phyloP scores from a whole-genome alignment of 306 rosid species.

The Bauhinia variegata region DNA sequence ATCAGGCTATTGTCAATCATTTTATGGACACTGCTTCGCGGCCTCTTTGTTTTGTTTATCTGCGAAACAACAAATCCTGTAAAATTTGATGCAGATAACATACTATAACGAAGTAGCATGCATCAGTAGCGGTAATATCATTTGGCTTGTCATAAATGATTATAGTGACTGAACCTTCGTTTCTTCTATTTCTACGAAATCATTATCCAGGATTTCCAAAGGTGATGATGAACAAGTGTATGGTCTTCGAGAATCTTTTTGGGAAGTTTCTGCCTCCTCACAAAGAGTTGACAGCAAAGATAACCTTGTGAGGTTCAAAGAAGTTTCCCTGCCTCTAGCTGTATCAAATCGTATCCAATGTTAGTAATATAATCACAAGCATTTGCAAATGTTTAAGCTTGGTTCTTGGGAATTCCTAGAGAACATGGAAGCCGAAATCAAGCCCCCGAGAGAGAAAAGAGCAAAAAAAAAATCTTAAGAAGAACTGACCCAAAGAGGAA shows the following conservation, averaged over 20 bases:
- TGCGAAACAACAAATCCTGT: slow-evolving; percentile 37
- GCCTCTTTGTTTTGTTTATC: slow-evolving; percentile 50
- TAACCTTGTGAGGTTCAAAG: slow-evolving; percentile 53
- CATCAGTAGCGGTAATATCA: background rate
- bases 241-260: slow-evolving; percentile 56
- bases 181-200: slow-evolving; percentile 54
- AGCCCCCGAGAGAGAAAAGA: no score
- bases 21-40: slow-evolving; percentile 37
- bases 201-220: slow-evolving; percentile 48
- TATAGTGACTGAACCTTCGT: slow-evolving; percentile 44
- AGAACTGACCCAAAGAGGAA: slow-evolving; percentile 62
- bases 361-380: no score
- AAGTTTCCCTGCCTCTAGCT: slow-evolving; percentile 68
- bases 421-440: background rate
- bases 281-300: slow-evolving; percentile 57
- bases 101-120: background rate
- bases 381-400: no score
- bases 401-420: no score
- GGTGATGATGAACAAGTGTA: slow-evolving; percentile 51
- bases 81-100: slow-evolving; percentile 21
- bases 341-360: slow-evolving; percentile 32
- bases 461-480: no score
- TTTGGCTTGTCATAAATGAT: slow-evolving; percentile 2
- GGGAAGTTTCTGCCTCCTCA: slow-evolving; percentile 62
- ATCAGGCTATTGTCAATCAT: slow-evolving; percentile 37